Evolutionary conservation across 208 protist species (phyloP).

Genomic region (Acanthamoeba rhysodes): DNA sequence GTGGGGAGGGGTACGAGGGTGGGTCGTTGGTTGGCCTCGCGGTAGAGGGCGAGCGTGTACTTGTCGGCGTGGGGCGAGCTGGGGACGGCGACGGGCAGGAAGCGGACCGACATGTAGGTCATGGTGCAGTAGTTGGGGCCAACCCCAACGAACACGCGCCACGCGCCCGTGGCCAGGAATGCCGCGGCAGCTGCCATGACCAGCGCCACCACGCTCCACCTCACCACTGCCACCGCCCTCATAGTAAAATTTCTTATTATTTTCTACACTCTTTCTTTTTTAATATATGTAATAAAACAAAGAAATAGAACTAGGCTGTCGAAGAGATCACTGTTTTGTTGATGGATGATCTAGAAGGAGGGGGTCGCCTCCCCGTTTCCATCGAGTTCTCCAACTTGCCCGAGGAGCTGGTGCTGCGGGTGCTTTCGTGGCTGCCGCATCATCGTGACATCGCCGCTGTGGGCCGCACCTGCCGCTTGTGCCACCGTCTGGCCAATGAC

Average conservation of each 20-base stretch:
- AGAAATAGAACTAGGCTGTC: not conserved
- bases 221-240: not conserved
- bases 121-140: slow-evolving; percentile 67
- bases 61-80: slow-evolving; percentile 5
- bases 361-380: no score
- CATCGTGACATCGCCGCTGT: not conserved
- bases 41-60: slow-evolving; percentile 17
- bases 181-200: not conserved
- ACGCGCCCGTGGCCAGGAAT: slow-evolving; percentile 5
- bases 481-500: not conserved
- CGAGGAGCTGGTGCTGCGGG: not conserved
- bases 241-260: no score
- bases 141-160: not conserved
- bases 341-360: no score
- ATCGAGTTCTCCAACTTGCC: no score
- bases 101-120: slow-evolving; percentile 50
- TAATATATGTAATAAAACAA: not conserved
- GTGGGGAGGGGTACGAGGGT: not conserved
- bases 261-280: no score
- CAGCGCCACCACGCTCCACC: not conserved
- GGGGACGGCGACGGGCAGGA: slow-evolving; percentile 11
- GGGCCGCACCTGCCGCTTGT: not conserved
- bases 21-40: not conserved
- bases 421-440: not conserved
- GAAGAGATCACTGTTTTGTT: no score